These are phyloP conservation scores for Mycena albidolilacea DNA, from an alignment of 768 basidiomycete genomes.

Conservation along the genomic window DNA sequence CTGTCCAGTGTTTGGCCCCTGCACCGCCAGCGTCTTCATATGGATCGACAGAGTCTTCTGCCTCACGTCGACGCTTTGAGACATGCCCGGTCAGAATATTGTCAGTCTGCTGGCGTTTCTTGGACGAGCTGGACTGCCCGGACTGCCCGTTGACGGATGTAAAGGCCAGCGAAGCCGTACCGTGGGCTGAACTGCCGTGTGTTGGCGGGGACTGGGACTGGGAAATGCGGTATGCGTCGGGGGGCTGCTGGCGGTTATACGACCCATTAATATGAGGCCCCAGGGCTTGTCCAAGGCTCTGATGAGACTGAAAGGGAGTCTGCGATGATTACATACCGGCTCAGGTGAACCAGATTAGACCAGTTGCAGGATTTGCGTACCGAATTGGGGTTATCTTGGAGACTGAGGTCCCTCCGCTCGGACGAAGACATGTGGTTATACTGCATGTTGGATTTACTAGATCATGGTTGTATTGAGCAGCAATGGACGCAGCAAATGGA, in stretches of 20 bases:
- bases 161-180: slow-evolving; percentile 58
- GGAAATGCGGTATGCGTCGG: slow-evolving; percentile 47
- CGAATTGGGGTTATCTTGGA: slow-evolving; percentile 70
- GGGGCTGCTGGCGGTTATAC: slow-evolving; percentile 50
- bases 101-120: slow-evolving; percentile 71
- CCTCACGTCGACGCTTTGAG: slow-evolving; percentile 64
- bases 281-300: slow-evolving; percentile 75
- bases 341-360: slow-evolving; percentile 40
- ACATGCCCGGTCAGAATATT: slow-evolving; percentile 50
- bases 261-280: slow-evolving; percentile 53
- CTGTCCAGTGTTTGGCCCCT: slow-evolving; percentile 89
- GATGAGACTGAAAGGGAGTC: slow-evolving; percentile 69
- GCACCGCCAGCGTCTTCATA: slow-evolving; percentile 65
- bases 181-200: slow-evolving; percentile 51
- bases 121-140: slow-evolving; percentile 51
- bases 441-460: slow-evolving; percentile 72
- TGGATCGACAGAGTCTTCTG: slow-evolving; percentile 57
- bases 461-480: slow-evolving; percentile 40
- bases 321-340: slow-evolving; percentile 49
- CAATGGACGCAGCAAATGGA: slow-evolving; percentile 15
- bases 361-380: slow-evolving; percentile 55
- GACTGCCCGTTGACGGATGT: slow-evolving; percentile 33
- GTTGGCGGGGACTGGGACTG: slow-evolving; percentile 46
- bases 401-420: slow-evolving; percentile 68
- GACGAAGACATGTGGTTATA: slow-evolving; percentile 70